Base-by-base conservation (phyloP, 495 filamentous ascomycete genomes). In the Gamarada debralockiae region DNA sequence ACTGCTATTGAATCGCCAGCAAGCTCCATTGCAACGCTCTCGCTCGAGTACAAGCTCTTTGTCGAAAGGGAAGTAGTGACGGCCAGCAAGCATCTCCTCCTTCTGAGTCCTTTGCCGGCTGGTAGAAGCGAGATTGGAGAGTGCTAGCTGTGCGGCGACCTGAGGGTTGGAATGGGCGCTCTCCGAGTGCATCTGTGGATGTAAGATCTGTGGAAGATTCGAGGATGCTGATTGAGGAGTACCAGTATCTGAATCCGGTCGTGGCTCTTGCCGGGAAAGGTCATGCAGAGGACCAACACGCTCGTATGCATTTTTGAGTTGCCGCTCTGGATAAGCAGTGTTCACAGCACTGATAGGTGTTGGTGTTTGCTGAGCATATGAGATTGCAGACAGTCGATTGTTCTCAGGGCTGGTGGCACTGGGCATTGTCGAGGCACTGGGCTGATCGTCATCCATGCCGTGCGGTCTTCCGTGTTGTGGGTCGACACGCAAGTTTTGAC, bases 71-170 rank as follows among this genome's bases (percentile, higher is more conserved):
- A 82, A 82, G 65, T 92, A 97, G 9, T 82, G 76, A 22, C 90
- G 76, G n/a, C 90, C 89, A 37, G 73, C 76, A 3, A 96, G 75
- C 93, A 98, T 98, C 68, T 96, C 93, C 42, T 96, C 90, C 66
- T 93, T 96, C 65, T 97, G 89, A 0, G 84, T 86, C 27, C 80
- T 68, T 52, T 57, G 67, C 56, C 71, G 65, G 20, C 66, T 63
- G 51, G 67, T 57, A 47, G 68, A 56, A 10, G 70, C 57, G 33
- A 76, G 65, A 60, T 80, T 77, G 15, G 76, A 77, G 37, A 82
- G 65, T 14, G 84, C 80, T 3, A 82, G 71, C 58, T 81, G 80
- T 22, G 84, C 80, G 1, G 80, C 79, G 25, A 77, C 73, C 59
- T 83, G 81, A 13, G 71, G 73, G 56, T 71, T 70, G 52, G 72